Evolutionary conservation across 2,329 filamentous ascomycete genomes (phyloP).

Genomic region (Fusarium sp.): DNA sequence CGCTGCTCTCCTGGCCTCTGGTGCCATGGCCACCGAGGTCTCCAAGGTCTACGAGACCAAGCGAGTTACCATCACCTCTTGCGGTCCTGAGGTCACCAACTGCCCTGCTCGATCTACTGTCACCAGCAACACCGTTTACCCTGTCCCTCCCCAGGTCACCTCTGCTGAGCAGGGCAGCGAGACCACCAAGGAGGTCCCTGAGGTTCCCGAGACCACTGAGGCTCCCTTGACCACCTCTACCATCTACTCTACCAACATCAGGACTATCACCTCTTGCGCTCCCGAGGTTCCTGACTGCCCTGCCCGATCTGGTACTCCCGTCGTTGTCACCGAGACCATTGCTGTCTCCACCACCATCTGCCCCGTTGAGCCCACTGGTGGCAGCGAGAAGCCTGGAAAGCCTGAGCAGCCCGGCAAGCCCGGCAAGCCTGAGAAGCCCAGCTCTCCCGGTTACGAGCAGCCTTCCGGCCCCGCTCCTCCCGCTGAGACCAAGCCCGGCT

Average conservation of each 20-base stretch:
- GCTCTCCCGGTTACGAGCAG: not conserved
- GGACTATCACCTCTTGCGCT: constrained; percentile 69
- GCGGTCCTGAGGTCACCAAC: constrained; percentile 50
- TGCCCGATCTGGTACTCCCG: constrained; percentile 45
- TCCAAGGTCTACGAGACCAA: constrained; percentile 65
- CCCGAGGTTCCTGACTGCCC: constrained; percentile 71
- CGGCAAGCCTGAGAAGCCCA: not conserved
- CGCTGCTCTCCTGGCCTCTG: constrained; percentile 56
- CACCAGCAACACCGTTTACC: constrained; percentile 32
- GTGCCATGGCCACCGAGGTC: constrained; percentile 46
- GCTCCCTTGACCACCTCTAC: constrained; percentile 59
- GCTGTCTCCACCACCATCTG: constrained; percentile 52
- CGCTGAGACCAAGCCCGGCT: not conserved
- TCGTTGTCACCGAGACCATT: constrained; percentile 48
- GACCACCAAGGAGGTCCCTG: constrained; percentile 43
- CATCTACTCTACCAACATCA: constrained; percentile 65
- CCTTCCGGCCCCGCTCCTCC: constrained; percentile 1
- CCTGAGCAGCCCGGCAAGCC: constrained; percentile 20
- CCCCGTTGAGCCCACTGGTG: constrained; percentile 45
- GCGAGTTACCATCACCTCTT: constrained; percentile 68
- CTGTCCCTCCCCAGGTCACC: constrained; percentile 23
- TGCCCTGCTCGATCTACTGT: constrained; percentile 38
- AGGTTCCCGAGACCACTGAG: constrained; percentile 42
- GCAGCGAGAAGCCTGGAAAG: constrained; percentile 30
- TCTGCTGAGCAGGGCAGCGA: constrained; percentile 44